Evolutionary conservation across 805 yeast species (phyloP).

Genomic region (Ogataea nakhonphanomensis): DNA sequence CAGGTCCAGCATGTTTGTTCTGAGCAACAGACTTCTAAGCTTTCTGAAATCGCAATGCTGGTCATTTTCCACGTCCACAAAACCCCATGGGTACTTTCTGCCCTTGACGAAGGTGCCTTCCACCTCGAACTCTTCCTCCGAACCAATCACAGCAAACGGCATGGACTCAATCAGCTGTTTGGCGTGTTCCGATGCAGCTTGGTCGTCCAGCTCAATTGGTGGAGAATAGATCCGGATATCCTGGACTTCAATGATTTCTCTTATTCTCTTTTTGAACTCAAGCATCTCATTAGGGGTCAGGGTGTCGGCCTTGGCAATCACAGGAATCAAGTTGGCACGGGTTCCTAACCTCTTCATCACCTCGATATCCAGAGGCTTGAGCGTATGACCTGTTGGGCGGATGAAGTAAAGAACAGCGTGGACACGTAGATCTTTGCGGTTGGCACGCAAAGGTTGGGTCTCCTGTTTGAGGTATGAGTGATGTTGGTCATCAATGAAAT

Average conservation of each 20-base stretch:
- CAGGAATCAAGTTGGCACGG: slow-evolving; percentile 83
- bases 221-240: slow-evolving; percentile 82
- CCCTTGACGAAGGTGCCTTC: slow-evolving; percentile 70
- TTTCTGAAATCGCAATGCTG: slow-evolving; percentile 81
- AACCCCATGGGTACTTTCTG: slow-evolving; percentile 88
- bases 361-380: slow-evolving; percentile 83
- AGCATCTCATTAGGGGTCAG: slow-evolving; percentile 67
- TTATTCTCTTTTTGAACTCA: slow-evolving; percentile 68
- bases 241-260: slow-evolving; percentile 80
- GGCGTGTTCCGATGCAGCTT: slow-evolving; percentile 74
- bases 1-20: slow-evolving; percentile 82
- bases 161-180: slow-evolving; percentile 75
- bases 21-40: slow-evolving; percentile 70
- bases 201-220: slow-evolving; percentile 72
- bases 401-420: slow-evolving; percentile 89
- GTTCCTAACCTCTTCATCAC: slow-evolving; percentile 80
- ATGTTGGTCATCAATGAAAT: slow-evolving; percentile 89
- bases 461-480: slow-evolving; percentile 87
- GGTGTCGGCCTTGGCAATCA: slow-evolving; percentile 87
- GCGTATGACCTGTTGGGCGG: slow-evolving; percentile 85
- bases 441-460: slow-evolving; percentile 76
- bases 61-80: slow-evolving; percentile 84
- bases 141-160: slow-evolving; percentile 84
- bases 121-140: slow-evolving; percentile 66
- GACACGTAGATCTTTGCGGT: slow-evolving; percentile 76